These are phyloP conservation scores for Peronosclerospora sorghi DNA, from an alignment of 352 stramenopile genomes.

Conservation along the genomic window DNA sequence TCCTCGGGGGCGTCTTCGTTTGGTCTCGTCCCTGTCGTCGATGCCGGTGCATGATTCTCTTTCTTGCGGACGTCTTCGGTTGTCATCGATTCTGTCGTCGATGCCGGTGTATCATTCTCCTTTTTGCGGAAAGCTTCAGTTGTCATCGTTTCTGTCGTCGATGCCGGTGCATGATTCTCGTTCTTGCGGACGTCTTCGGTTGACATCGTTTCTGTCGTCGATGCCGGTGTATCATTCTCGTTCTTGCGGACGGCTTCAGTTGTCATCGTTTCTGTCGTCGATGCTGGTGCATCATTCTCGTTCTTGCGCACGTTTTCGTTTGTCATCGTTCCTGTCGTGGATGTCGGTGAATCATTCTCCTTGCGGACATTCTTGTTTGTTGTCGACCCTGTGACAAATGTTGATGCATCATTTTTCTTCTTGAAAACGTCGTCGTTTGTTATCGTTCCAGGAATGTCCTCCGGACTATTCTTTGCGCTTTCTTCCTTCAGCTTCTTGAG, in stretches of 20 bases:
- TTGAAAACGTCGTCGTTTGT: conserved; percentile 36
- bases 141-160: background rate
- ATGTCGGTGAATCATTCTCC: background rate
- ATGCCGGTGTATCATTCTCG: background rate
- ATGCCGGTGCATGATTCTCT: conserved; percentile 8
- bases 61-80: conserved; percentile 28
- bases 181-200: conserved; percentile 28
- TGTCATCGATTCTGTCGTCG: too few species aligned
- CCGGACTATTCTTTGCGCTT: conserved; percentile 59
- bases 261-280: background rate
- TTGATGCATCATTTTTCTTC: conserved; percentile 12
- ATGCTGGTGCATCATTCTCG: conserved; percentile 8
- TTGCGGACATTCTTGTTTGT: too few species aligned
- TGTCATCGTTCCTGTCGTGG: too few species aligned
- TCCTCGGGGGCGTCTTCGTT: too few species aligned
- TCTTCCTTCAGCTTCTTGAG: conserved; percentile 69
- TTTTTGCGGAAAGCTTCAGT: too few species aligned
- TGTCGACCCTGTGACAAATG: background rate
- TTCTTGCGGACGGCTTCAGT: too few species aligned
- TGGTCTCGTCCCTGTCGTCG: background rate
- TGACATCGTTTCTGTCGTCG: too few species aligned
- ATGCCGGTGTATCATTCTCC: background rate
- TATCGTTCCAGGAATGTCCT: conserved; percentile 44
- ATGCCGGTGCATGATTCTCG: conserved; percentile 8
- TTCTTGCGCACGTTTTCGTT: conserved; percentile 28